Evolutionary conservation across 306 rosid species (phyloP), one percentile per base, ranked within the genome.

Genomic region (Prunus mira): DNA sequence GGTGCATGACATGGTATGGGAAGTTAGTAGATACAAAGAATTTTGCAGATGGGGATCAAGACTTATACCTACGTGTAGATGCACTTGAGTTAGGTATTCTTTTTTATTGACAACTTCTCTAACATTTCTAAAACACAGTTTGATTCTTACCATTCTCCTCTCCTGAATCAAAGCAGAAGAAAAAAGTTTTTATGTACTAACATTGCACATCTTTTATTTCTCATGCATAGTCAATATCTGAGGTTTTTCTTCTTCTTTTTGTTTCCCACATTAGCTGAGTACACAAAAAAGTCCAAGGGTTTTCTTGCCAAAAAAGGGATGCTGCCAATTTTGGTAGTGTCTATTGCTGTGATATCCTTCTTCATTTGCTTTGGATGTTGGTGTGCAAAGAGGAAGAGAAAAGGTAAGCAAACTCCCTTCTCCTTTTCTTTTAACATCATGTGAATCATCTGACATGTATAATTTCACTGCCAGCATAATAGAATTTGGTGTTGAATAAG

Each of bases 1-100:
- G 67, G 52, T 88, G 92, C 58, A 13, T 86, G 43, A 75, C 73
- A 6, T 88, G 89, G 89, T 13, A 83, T 72, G 89, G 87, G 0
- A 69, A 80, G 3, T 77, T 87, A 83, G 61, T 79, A 1, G 89
- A 89, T 20, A 80, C 78, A 1, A 82, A 87, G n/a, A 69, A 66
- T 0, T 81, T 28, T 25, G 22, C 70, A 3, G 25, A 75, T 43
- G 75, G 52, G 47, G 86, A 80, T 11, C 89, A 81, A 38, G 88
- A 81, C 68, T 28, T 88, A 9, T 88, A 67, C 55, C 27, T 88
- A 0, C 84, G 88, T 6, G 91, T 83, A 38, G 86, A 80, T 71
- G 66, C 71, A 2, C 3, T 24, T 62, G 65, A 22, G 50, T 71
- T 71, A 52, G 43, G 43, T 38, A n/a, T 32, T 18, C 22, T 65